A percentile compares a stretch with the other conserved stretches of the same genome.
These are phyloP conservation scores for Symmetrospora coprosmae DNA, from an alignment of 768 basidiomycete species.

Conservation along the genomic window DNA sequence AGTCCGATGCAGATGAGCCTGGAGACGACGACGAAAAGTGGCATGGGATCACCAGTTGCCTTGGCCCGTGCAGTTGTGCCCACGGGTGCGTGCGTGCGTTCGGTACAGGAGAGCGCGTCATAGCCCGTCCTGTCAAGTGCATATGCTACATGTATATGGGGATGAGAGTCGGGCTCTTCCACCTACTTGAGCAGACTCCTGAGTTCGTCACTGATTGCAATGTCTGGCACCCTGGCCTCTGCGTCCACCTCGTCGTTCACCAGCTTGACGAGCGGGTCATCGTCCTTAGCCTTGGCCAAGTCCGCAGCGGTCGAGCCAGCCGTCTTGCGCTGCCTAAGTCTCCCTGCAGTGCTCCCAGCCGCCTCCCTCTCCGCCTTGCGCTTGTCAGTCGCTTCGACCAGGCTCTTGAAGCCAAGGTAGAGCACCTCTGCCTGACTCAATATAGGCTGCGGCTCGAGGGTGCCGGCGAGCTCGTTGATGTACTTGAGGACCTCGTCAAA, in stretches of 20 bases:
- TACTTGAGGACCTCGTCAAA: slow-evolving; percentile 57
- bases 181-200: not conserved
- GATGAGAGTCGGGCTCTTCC: too few species aligned
- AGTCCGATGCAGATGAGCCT: too few species aligned
- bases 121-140: too few species aligned
- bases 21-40: too few species aligned
- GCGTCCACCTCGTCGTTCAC: slow-evolving; percentile 18
- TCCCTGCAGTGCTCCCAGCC: not conserved
- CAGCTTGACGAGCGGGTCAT: slow-evolving; percentile 11
- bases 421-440: slow-evolving; percentile 93
- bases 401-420: slow-evolving; percentile 74
- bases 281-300: not conserved
- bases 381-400: slow-evolving; percentile 46
- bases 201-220: not conserved
- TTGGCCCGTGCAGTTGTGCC: too few species aligned
- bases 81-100: too few species aligned
- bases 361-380: slow-evolving; percentile 12
- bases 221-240: slow-evolving; percentile 13
- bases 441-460: slow-evolving; percentile 89
- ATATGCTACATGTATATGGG: too few species aligned
- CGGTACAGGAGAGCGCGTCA: too few species aligned
- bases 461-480: slow-evolving; percentile 67
- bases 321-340: not conserved
- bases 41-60: too few species aligned
- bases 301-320: not conserved